These are phyloP conservation scores for Xylaria scruposa DNA, from an alignment of 495 filamentous ascomycete species.

Conservation along the genomic window DNA sequence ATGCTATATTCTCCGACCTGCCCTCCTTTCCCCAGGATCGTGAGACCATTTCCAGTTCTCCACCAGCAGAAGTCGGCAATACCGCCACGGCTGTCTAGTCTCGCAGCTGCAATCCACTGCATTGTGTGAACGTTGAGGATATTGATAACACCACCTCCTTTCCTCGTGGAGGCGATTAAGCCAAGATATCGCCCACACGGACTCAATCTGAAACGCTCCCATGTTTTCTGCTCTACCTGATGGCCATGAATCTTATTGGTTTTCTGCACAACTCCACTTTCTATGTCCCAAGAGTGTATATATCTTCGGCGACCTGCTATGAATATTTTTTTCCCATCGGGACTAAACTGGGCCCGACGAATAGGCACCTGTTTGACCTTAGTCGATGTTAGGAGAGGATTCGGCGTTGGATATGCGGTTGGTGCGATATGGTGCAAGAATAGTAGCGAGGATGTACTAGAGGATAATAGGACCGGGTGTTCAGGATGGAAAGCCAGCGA, in stretches of 20 bases:
- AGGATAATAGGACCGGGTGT: constrained; percentile 86
- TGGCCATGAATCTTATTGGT: constrained; percentile 78
- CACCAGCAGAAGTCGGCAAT: constrained; percentile 93
- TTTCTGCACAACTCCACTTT: constrained; percentile 80
- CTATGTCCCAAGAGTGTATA: constrained; percentile 92
- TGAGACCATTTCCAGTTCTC: constrained; percentile 76
- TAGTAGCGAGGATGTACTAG: constrained; percentile 81
- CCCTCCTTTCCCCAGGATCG: constrained; percentile 81
- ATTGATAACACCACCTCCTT: constrained; percentile 88
- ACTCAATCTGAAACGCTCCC: constrained; percentile 87
- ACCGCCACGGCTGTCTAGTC: constrained; percentile 80
- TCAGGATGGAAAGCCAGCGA: constrained; percentile 88
- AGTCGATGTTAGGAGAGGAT: constrained; percentile 87
- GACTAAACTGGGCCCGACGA: constrained; percentile 75
- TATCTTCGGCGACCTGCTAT: constrained; percentile 86
- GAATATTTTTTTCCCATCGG: constrained; percentile 71
- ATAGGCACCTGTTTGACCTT: constrained; percentile 84
- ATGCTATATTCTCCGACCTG: constrained; percentile 93
- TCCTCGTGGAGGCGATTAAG: constrained; percentile 74
- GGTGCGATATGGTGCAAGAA: constrained; percentile 88
- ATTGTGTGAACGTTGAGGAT: constrained; percentile 78
- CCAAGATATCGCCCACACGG: constrained; percentile 87
- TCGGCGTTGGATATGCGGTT: constrained; percentile 71
- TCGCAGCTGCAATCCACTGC: constrained; percentile 87
- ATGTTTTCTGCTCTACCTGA: constrained; percentile 80